These are phyloP conservation scores for Ceratocystis colombiana DNA, from an alignment of 2,329 filamentous ascomycete genomes.

Conservation along the genomic window DNA sequence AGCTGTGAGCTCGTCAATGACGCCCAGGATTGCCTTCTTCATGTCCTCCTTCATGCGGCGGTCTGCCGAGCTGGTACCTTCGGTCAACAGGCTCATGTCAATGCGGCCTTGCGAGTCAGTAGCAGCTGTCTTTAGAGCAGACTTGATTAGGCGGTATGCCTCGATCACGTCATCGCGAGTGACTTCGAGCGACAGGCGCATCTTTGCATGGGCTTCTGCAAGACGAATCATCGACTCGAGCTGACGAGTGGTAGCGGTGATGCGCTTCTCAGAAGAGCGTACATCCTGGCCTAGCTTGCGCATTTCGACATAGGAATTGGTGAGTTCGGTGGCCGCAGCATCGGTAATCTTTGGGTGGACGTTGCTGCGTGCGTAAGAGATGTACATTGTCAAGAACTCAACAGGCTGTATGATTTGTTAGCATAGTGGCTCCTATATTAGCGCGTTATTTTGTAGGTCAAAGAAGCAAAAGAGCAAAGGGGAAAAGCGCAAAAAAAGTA, in stretches of 20 bases:
- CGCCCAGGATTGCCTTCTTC: conserved; percentile 62
- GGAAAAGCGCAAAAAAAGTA: not conserved
- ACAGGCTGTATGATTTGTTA: conserved; percentile 50
- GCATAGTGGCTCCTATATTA: conserved; percentile 8
- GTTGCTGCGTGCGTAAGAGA: conserved; percentile 84
- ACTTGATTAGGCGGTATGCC: conserved; percentile 84
- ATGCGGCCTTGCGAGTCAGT: conserved; percentile 88
- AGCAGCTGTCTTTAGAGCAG: conserved; percentile 91
- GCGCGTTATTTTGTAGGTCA: too few species aligned
- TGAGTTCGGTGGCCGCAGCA: conserved; percentile 71
- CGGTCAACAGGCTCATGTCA: conserved; percentile 90
- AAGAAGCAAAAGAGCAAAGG: not conserved
- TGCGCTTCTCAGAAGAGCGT: conserved; percentile 81
- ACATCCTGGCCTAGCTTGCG: conserved; percentile 83
- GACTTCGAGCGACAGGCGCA: conserved; percentile 72
- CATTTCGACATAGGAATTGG: conserved; percentile 86
- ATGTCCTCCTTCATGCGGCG: conserved; percentile 65
- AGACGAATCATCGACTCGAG: conserved; percentile 98
- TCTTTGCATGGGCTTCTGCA: conserved; percentile 91
- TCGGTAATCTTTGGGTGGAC: conserved; percentile 73
- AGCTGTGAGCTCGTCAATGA: conserved; percentile 70
- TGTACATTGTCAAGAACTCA: conserved; percentile 92
- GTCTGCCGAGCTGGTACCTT: conserved; percentile 86
- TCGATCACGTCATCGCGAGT: conserved; percentile 76
- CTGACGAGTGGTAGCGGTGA: conserved; percentile 93